Evolutionary conservation across 1,139 yeast species (phyloP), one percentile per base, ranked within the genome.

Genomic region (Geotrichum citri-aurantii): DNA sequence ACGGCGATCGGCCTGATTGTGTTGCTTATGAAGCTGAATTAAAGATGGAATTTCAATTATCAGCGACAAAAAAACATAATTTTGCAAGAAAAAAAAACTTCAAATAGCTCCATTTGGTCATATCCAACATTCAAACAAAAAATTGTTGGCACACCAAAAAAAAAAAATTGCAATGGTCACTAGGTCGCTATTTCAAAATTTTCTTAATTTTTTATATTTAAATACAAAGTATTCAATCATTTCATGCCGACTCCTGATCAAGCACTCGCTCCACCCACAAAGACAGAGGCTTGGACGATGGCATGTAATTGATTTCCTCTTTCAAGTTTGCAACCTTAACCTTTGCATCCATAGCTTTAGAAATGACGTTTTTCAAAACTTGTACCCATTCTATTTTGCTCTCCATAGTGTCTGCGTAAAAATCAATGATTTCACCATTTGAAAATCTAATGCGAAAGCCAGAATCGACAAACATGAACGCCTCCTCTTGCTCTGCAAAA

Each of bases 401-500:
- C 24, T 68, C 74, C 54, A 72, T 73, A 61, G 79, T 79, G 48
- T 85, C 85, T 21, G 89, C 88, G 3, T 84, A 84, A 69, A 86
- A 85, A 65, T 82, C 86, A 61, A 87, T 83, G 24, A 80, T 74
- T 69, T 86, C 92, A 6, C 86, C 88, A 69, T 86, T 85, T 44
- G 81, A 80, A 73, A 87, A 87, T 62, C 74, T 75, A 56, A 87
- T 73, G 66, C 83, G 80, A 76, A 87, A 84, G 0, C 69, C 71
- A 24, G 66, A 63, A 10, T 55, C 57, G 23, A 67, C 68, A 61
- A 65, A 64, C 60, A 61, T 57, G 56, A 67, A 66, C 3, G 66
- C 72, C 27, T 68, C 69, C 52, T 69, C 71, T 33, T 63, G 65
- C 27, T 65, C 66, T 4, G 71, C 70, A 60, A 68, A 68, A 14